Base-by-base conservation (phyloP, 352 stramenopile species). In the Phytophthora sp. region DNA sequence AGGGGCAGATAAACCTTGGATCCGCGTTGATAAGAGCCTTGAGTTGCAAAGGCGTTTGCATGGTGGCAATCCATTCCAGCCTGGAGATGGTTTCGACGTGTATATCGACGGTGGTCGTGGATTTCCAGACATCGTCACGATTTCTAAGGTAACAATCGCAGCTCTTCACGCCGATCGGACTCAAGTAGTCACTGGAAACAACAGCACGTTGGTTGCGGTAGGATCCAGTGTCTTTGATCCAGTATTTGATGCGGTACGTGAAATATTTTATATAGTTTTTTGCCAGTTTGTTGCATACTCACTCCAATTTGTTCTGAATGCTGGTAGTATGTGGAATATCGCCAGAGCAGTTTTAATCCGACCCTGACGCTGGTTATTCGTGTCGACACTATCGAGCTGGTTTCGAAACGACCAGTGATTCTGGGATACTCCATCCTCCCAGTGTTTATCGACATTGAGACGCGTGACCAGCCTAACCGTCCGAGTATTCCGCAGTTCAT, bases 281-380 rank as follows among this genome's bases (percentile, higher is more conserved):
- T 3, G 18, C 15, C 33, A 11, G 7, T 33, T 33, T 20, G 33
- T 18, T n/a, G n/a, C n/a, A n/a, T n/a, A n/a, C n/a, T n/a, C n/a
- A n/a, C n/a, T n/a, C n/a, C n/a, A n/a, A 27, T 41, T 56, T 50
- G 9, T 24, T 49, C 18, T 62, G 18, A 13, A 63, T 50, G 16
- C 15, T 45, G 24, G 21, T 47, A 92, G 85, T 86, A 75, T 47
- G 53, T 82, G 51, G 91, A 96, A 47, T 97, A 84, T 39, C 86
- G 89, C 1, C 80, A 91, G 42, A 79, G 77, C 38, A 58, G 35
- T 2, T 93, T 96, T 66, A 90, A 95, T 24, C 84, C 89, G 27
- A 94, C 83, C 1, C 64, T 91, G 26, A 96, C 88, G n/a, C 62
- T 96, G 15, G 57, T 97, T 26, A 78, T 97, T 33, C 84, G 91